Evolutionary conservation across 1,284 basidiomycete genomes (phyloP), one percentile per base, ranked within the genome.

Genomic region (Cutaneotrichosporon spelunceum): DNA sequence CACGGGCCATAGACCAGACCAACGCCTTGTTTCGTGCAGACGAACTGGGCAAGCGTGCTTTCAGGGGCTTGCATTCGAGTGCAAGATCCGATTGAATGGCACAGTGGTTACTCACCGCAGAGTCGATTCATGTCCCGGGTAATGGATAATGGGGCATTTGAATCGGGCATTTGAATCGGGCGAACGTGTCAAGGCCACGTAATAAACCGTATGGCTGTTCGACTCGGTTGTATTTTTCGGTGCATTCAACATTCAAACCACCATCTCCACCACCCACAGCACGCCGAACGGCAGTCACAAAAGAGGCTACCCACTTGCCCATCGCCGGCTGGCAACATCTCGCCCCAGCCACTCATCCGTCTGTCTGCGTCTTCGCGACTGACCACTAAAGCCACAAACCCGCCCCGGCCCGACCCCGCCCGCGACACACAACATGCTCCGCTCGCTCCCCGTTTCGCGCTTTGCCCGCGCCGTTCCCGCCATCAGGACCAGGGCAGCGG

Each of bases 401-500:
- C 26, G 48, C 45, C 24, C 48, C 26, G 48, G 48, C 48, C 26
- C 48, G n/a, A 30, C 26, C 48, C 48, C 39, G 39, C 39, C 39
- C 26, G 48, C 48, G 48, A 29, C 48, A 49, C 27, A 19, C 53
- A 11, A 33, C 50, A 66, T 66, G 64, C 61, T 66, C 54, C 64
- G 64, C 54, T 66, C 64, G 21, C 39, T 66, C 59, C 63, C 64
- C 24, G 61, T 57, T 13, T 53, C 64, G 57, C 64, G 64, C 54
- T 61, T 59, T n/a, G 57, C 64, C 24, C 60, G 57, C 36, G 52
- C 57, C 47, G 54, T 34, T 6, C 47, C 29, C 52, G 47, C 23
- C 27, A 45, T 30, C 36, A 53, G 34, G 48, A 50, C 30, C 34
- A 56, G 56, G 58, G 47, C 36, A 5, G 57, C 6, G 49, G 53